These are phyloP conservation scores for Colletotrichum sp. DNA, from an alignment of 2,329 filamentous ascomycete species.

Conservation along the genomic window DNA sequence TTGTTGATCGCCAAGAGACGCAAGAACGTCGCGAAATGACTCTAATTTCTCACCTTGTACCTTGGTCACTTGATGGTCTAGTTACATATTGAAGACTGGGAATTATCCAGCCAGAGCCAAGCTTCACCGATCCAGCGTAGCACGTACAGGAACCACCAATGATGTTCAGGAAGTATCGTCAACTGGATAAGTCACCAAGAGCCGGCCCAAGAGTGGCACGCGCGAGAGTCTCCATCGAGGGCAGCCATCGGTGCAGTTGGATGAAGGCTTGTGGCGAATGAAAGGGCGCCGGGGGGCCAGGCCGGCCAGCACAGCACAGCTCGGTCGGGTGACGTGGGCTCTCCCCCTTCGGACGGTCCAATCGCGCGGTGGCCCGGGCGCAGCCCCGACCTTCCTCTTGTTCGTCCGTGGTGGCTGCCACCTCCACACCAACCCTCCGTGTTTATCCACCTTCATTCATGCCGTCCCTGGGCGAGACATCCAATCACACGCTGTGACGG, in stretches of 20 bases:
- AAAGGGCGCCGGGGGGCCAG: neutral
- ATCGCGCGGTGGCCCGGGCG: neutral
- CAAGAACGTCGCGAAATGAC: neutral
- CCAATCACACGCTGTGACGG: constrained; percentile 4
- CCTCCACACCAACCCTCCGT: neutral
- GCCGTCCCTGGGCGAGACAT: neutral
- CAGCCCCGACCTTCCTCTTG: neutral
- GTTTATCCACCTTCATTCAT: neutral
- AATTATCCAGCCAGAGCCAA: neutral
- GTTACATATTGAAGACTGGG: neutral
- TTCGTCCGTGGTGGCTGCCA: neutral
- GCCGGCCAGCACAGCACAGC: neutral
- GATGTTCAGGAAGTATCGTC: neutral
- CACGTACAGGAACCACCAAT: neutral
- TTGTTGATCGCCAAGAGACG: neutral
- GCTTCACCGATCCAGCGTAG: neutral
- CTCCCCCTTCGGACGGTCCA: neutral
- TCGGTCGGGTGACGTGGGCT: constrained; percentile 14
- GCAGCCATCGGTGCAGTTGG: neutral
- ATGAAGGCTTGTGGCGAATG: neutral
- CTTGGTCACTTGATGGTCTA: neutral
- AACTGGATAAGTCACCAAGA: neutral
- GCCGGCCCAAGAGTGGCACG: neutral
- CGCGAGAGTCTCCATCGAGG: neutral
- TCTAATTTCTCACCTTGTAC: neutral